These are phyloP conservation scores for Flaveria trinervia DNA, from an alignment of 129 eudicot species.

Conservation along the genomic window DNA sequence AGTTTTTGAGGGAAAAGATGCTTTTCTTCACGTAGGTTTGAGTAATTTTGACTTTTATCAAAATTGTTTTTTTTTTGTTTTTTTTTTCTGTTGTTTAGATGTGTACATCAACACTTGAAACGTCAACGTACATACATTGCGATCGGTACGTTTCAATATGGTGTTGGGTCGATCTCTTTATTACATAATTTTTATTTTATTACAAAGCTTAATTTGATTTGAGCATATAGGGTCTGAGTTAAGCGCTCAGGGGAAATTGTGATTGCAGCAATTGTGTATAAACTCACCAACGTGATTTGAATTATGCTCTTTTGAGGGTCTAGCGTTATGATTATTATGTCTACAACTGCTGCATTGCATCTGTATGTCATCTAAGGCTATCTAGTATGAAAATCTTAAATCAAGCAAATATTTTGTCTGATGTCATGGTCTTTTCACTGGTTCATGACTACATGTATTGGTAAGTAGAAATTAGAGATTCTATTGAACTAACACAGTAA, in stretches of 20 bases:
- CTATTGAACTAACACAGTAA: background rate
- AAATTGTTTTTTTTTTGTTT: background rate
- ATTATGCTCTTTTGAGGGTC: background rate
- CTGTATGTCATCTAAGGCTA: background rate
- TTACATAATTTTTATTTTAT: background rate
- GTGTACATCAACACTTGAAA: slow-evolving; percentile 17
- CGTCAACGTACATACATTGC: slow-evolving; percentile 24
- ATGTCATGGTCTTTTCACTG: background rate
- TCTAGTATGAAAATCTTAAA: background rate
- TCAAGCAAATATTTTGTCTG: slow-evolving; percentile 2
- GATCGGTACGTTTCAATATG: slow-evolving; percentile 15
- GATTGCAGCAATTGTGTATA: slow-evolving; percentile 2
- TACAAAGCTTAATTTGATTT: background rate
- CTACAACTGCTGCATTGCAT: slow-evolving; percentile 16
- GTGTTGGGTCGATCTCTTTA: slow-evolving; percentile 6
- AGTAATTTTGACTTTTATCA: background rate
- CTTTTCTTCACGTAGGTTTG: slow-evolving; percentile 11
- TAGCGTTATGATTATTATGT: background rate
- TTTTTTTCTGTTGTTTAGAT: slow-evolving; percentile 15
- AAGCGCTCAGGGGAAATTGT: background rate
- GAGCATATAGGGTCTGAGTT: background rate
- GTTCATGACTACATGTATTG: too few species aligned
- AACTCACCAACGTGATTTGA: background rate
- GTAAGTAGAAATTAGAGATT: background rate
- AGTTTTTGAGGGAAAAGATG: background rate